Base-by-base conservation (phyloP, 2,329 filamentous ascomycete species). In the Cladosporium sp. region DNA sequence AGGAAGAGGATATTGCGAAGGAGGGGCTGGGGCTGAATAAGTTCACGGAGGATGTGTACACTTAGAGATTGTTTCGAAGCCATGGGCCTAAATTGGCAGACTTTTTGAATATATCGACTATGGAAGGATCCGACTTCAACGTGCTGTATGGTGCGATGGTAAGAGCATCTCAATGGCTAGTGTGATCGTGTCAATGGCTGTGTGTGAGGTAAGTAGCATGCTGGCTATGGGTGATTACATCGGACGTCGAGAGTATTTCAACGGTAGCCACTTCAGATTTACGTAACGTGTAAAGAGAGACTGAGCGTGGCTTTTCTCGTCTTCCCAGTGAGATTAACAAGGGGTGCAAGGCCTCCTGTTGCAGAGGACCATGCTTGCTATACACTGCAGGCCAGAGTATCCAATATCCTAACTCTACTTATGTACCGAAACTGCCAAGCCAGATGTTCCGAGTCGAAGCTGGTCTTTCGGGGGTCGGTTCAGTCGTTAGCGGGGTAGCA, bases 1-100 rank as follows among this genome's bases (percentile, higher is more conserved):
- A 90, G 73, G 90, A 93, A 38, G 86, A 92, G 73, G 93, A 97
- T 77, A 89, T 97, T 77, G 94, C 93, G 4, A 89, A 93, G 83
- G 87, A 92, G 71, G 92, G 93, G 0, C 73, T 96, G 73, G 84
- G 85, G 26, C 69, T 84, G 69, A 84, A 84, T 71, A 78, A 79
- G 26, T 76, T 82, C 66, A 83, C 81, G 1, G 81, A 82, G 74
- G 80, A 80, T 66, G 72, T 83, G 21, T 83, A 83, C 73, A 83
- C 81, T 28, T 83, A 65, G 69, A 26, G 7, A 26, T 1, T 26
- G 21, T 24, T 10, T 47, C n/a, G 41, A n/a, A 18, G 18, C 18
- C 38, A 18, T 18, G 36, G 36, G 14, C 36, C 7, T 44, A 3
- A 7, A 7, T n/a, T 44, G 38, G 6, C 38, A 44, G 38, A 44